These are phyloP conservation scores for Quillaja saponaria DNA, from an alignment of 306 rosid species.

Conservation along the genomic window DNA sequence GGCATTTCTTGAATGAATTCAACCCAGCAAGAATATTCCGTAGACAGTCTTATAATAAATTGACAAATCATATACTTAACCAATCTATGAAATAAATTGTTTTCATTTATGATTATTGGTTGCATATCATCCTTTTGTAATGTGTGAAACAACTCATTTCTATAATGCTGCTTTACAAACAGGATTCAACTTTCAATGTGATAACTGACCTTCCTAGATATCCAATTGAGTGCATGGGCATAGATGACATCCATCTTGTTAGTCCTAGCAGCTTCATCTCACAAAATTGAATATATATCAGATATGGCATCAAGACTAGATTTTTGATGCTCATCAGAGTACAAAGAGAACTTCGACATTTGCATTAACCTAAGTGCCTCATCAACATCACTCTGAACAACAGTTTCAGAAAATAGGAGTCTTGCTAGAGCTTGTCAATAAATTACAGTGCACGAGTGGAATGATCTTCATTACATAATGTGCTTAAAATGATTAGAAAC, in stretches of 20 bases:
- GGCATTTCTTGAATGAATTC: background rate
- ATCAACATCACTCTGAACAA: constrained; percentile 97
- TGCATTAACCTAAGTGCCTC: constrained; percentile 97
- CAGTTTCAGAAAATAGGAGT: constrained; percentile 57
- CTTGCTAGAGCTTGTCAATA: no score
- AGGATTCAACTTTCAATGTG: constrained; percentile 13
- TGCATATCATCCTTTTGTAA: background rate
- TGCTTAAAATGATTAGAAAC: no score
- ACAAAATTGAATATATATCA: constrained; percentile 88
- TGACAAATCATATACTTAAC: background rate
- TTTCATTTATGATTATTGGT: background rate
- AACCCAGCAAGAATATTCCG: background rate
- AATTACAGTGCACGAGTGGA: no score
- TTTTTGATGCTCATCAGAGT: constrained; percentile 89
- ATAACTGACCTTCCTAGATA: constrained; percentile 83
- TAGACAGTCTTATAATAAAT: background rate
- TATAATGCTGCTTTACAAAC: constrained; percentile 8
- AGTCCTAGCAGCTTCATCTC: constrained; percentile 86
- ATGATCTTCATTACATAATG: no score
- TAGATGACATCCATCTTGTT: constrained; percentile 79
- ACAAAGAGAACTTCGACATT: constrained; percentile 95
- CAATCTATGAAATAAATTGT: constrained; percentile 12
- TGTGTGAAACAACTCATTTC: background rate
- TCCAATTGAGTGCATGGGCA: constrained; percentile 88
- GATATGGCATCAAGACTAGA: constrained; percentile 96